Conservation (phyloP, 2,329 filamentous ascomycete genomes). For the Fusarium concolor region DNA sequence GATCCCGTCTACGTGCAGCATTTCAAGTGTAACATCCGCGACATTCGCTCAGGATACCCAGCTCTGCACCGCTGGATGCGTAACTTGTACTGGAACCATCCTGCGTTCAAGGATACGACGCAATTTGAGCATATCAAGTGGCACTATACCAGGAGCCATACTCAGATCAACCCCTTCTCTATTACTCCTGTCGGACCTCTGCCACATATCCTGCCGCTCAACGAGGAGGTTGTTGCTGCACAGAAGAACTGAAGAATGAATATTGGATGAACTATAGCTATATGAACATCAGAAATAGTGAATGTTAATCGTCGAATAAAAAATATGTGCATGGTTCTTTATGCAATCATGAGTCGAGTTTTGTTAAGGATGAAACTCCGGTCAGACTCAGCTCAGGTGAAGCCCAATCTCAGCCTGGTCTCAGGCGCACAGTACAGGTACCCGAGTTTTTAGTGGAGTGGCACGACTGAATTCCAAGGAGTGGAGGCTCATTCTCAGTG, state of each 20-base stretch:
- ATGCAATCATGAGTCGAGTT: conserved; percentile 13
- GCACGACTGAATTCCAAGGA: neutral
- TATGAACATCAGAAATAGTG: neutral
- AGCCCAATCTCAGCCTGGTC: conserved; percentile 11
- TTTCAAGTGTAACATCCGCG: conserved; percentile 87
- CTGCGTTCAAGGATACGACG: conserved; percentile 84
- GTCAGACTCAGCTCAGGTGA: conserved; percentile 8
- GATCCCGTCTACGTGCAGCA: conserved; percentile 87
- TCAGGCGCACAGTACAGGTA: conserved; percentile 9
- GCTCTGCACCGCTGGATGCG: conserved; percentile 83
- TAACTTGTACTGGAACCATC: conserved; percentile 83
- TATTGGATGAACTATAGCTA: neutral
- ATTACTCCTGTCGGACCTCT: conserved; percentile 90
- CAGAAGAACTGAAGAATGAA: conserved; percentile 22
- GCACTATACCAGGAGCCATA: conserved; percentile 72
- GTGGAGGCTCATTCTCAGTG: conserved; percentile 24
- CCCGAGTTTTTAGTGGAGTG: conserved; percentile 21
- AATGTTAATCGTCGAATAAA: neutral
- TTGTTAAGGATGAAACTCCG: conserved; percentile 6
- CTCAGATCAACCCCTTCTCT: conserved; percentile 73
- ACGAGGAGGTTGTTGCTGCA: conserved; percentile 79
- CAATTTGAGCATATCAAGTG: conserved; percentile 96
- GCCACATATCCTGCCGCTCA: conserved; percentile 81
- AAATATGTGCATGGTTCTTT: neutral
- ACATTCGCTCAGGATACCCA: conserved; percentile 87